These are phyloP conservation scores for Chamaecrista fasciculata DNA, from an alignment of 306 rosid genomes.

Conservation along the genomic window DNA sequence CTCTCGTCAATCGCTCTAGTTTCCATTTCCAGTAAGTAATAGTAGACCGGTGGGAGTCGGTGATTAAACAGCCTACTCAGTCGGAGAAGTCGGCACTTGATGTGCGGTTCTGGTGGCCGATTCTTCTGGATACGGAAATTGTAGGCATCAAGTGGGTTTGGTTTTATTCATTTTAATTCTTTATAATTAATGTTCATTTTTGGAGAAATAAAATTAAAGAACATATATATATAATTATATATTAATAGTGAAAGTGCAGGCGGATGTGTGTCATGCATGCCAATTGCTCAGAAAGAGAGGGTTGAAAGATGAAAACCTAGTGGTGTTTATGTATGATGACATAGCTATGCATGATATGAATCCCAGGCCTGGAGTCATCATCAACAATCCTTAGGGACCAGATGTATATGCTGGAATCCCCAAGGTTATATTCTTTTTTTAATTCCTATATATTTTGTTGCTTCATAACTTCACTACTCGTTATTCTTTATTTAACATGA, in stretches of 20 bases:
- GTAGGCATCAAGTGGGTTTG: slow-evolving; percentile 77
- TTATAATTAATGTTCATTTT: neutral
- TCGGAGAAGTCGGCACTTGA: slow-evolving; percentile 41
- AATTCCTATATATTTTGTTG: no score
- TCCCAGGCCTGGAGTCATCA: slow-evolving; percentile 85
- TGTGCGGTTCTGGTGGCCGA: slow-evolving; percentile 96
- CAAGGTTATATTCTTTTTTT: no score
- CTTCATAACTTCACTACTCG: no score
- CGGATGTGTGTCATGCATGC: slow-evolving; percentile 93
- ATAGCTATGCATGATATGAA: slow-evolving; percentile 59
- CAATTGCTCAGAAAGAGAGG: slow-evolving; percentile 78
- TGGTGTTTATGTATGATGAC: slow-evolving; percentile 93
- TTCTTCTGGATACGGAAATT: slow-evolving; percentile 78
- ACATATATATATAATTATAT: no score
- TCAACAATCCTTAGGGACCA: slow-evolving; percentile 76
- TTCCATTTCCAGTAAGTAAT: no score
- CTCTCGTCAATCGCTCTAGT: no score
- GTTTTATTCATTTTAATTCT: neutral
- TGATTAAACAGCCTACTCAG: slow-evolving; percentile 31
- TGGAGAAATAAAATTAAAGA: no score
- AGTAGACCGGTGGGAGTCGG: slow-evolving; percentile 28
- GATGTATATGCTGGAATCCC: slow-evolving; percentile 85
- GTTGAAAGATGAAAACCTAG: slow-evolving; percentile 81
- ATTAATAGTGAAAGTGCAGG: slow-evolving; percentile 32
- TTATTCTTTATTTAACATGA: no score